Conservation (phyloP, 768 basidiomycete genomes). For the Boletus rubescentipes region DNA sequence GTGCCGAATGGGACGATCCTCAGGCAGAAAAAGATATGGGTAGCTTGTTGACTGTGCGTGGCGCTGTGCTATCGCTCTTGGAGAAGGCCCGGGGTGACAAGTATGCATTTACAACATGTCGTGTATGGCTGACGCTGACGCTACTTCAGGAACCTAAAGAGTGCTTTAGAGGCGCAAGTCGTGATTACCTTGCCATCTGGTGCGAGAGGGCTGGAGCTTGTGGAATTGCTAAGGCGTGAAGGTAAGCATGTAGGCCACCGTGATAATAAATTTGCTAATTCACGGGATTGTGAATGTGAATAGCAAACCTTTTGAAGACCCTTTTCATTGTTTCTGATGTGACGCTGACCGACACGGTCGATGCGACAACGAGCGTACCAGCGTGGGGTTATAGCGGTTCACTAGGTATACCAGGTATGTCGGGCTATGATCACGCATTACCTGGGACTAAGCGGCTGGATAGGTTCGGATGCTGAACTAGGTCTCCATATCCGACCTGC, state of each 20-base stretch:
- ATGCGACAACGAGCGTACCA: constrained; percentile 38
- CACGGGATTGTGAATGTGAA: not conserved
- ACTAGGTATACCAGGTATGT: constrained; percentile 46
- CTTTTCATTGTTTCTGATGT: constrained; percentile 83
- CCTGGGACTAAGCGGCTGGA: not conserved
- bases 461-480: constrained; percentile 26
- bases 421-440: not conserved
- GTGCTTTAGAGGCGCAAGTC: constrained; percentile 75
- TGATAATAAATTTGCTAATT: not conserved
- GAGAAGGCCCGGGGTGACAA: constrained; percentile 77
- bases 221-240: constrained; percentile 48
- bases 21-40: constrained; percentile 62
- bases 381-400: constrained; percentile 51
- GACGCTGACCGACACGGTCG: constrained; percentile 46
- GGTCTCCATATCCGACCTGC: constrained; percentile 64
- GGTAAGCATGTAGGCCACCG: constrained; percentile 16
- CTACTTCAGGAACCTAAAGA: constrained; percentile 61
- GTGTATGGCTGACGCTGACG: constrained; percentile 2
- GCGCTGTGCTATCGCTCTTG: constrained; percentile 59
- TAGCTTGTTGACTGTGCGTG: constrained; percentile 57
- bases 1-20: constrained; percentile 59
- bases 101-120: constrained; percentile 39
- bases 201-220: constrained; percentile 22
- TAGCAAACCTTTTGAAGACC: constrained; percentile 64
- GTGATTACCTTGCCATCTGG: constrained; percentile 54